Evolutionary conservation across 176 grass and related monocot species (phyloP), one percentile per base, ranked within the genome.

Genomic region (Hsuehochloa calcarea): DNA sequence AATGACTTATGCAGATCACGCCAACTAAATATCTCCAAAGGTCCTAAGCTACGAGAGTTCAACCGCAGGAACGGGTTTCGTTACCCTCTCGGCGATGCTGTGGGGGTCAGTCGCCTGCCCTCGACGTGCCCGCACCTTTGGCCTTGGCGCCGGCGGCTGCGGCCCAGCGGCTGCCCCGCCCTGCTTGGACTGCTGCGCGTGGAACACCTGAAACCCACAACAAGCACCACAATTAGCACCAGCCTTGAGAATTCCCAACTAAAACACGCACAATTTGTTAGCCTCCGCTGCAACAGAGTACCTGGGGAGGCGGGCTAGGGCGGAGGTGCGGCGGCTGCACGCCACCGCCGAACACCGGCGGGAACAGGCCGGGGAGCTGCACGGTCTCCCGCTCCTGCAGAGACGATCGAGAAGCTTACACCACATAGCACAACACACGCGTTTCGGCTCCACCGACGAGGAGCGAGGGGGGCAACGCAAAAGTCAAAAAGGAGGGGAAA

Each of bases 1-100:
- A 56, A 16, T 66, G 15, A 7, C 31, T 43, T 73, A 54, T 10
- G 79, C 77, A 66, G 34, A 23, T 17, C 27, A 49, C 26, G 7
- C 20, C 6, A 46, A 11, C 26, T 51, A 70, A 77, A 37, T 19
- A 50, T 19, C 17, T 75, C 60, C 6, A 19, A 55, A 50, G 29
- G 23, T 22, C 22, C 44, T 46, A 29, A 5, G 37, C 19, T 74
- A 59, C 29, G 51, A 10, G 41, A 72, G 9, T 62, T 59, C 11
- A 46, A 26, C 49, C 7, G 3, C 29, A 51, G 27, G 77, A 65
- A 73, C 59, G 3, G 26, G 27, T 79, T 63, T 38, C 5, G 50
- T 90, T 92, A 98, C 95, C 84, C 96, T 87, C 83, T 98, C 93
- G 5, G 96, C 96, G 26, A 98, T 98, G 85, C 96, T 98, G 90